A percentile compares a stretch with the other conserved stretches of the same genome.
phyloP scores from a whole-genome alignment of 2,329 filamentous ascomycete species.

The Penicillium sp. region DNA sequence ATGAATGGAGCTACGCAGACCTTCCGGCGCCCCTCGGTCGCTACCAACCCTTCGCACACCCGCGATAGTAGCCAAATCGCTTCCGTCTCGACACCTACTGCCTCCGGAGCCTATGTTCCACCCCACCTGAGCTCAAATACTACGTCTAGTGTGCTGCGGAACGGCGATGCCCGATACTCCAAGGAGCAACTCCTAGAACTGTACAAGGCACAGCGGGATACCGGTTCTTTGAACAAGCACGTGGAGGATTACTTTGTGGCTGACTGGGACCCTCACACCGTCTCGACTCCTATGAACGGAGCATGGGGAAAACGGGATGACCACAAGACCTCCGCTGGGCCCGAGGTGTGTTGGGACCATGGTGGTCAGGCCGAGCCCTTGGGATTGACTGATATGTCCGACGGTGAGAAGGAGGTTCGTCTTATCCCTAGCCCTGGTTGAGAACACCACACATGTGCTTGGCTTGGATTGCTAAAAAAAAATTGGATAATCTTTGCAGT shows the following conservation, averaged over 20 bases:
- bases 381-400: slow-evolving; percentile 71
- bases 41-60: slow-evolving; percentile 55
- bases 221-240: slow-evolving; percentile 60
- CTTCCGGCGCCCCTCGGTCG: slow-evolving; percentile 66
- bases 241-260: slow-evolving; percentile 71
- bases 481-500: slow-evolving; percentile 51
- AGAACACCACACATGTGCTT: background rate
- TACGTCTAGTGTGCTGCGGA: slow-evolving; percentile 52
- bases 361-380: slow-evolving; percentile 72
- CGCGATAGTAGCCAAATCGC: slow-evolving; percentile 48
- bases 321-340: slow-evolving; percentile 74
- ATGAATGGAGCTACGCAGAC: slow-evolving; percentile 69
- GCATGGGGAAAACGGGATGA: slow-evolving; percentile 81
- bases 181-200: slow-evolving; percentile 79
- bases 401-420: slow-evolving; percentile 67
- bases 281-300: slow-evolving; percentile 64
- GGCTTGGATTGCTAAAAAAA: slow-evolving; percentile 20
- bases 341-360: slow-evolving; percentile 90
- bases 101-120: slow-evolving; percentile 60
- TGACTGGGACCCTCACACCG: slow-evolving; percentile 76
- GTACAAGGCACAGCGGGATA: slow-evolving; percentile 63
- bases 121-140: slow-evolving; percentile 61
- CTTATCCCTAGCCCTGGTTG: slow-evolving; percentile 4
- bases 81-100: slow-evolving; percentile 46
- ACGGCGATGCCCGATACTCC: slow-evolving; percentile 68